Evolutionary conservation across 768 basidiomycete genomes (phyloP).

Genomic region (Tulasnella sp.): DNA sequence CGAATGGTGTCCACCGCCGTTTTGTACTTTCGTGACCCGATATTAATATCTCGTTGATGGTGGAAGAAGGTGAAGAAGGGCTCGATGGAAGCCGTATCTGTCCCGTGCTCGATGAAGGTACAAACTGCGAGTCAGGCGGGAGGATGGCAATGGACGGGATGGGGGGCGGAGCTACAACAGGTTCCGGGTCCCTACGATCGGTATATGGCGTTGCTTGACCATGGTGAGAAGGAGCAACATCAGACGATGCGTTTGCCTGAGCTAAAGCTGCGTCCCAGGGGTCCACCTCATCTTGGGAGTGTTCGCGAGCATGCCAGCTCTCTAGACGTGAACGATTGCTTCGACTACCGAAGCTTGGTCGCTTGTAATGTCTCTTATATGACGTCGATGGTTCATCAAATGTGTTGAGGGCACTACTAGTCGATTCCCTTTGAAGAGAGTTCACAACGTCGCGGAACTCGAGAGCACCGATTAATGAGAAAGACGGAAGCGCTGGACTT

Average conservation of each 20-base stretch:
- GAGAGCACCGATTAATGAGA: constrained; percentile 86
- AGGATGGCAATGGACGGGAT: background rate
- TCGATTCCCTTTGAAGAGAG: constrained; percentile 59
- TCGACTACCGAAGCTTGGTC: constrained; percentile 27
- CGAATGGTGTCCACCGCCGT: too few species aligned
- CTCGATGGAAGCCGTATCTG: constrained; percentile 27
- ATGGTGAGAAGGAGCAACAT: background rate
- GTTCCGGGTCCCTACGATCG: background rate
- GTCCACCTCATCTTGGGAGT: constrained; percentile 27
- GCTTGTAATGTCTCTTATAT: constrained; percentile 37
- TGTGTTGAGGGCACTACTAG: constrained; percentile 41
- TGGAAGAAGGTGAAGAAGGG: background rate
- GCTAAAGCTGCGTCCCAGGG: constrained; percentile 40
- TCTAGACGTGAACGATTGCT: background rate
- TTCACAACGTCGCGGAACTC: constrained; percentile 90
- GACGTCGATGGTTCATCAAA: constrained; percentile 61
- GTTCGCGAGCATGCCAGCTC: background rate
- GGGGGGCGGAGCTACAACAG: background rate
- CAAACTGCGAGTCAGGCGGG: background rate
- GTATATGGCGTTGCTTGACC: background rate
- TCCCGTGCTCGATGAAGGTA: background rate
- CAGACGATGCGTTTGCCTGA: background rate
- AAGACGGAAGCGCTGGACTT: constrained; percentile 56
- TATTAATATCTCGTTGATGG: background rate
- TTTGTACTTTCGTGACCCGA: constrained; percentile 31